Evolutionary conservation across 225 moss, liverwort and hornwort species (phyloP), one percentile per base, ranked within the genome.

Genomic region (Pleurozium schreberi): DNA sequence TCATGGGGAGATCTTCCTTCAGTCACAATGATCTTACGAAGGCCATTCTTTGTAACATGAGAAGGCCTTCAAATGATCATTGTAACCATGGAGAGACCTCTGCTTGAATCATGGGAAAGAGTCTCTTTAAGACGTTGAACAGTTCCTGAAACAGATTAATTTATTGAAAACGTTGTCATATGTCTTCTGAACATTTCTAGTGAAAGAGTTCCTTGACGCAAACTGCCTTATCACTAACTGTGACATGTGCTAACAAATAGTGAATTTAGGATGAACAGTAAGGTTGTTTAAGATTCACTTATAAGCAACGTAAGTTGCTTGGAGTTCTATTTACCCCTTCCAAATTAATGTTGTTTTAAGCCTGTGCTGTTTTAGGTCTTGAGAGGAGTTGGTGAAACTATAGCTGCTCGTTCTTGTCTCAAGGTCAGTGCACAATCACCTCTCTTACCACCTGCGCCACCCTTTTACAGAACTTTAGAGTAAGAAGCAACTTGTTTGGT

Each of bases 311-410:
- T 60, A 84, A 81, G 53, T 34, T 60, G 25, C 59, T 81, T 81
- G 75, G 28, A 59, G 55, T 62, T 88, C 27, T n/a, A 33, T 45
- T 22, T 8, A 42, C 74, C 36, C 63, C 19, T 68, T 84, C 27
- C 53, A 75, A 52, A 81, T 63, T 93, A 53, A 88, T 58, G 63
- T 78, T 71, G 71, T 89, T 83, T 47, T 63, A 79, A 85, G 68
- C 61, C 83, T 89, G 50, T 90, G 88, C 71, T 92, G 53, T 65
- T 62, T 82, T 75, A 99, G 99, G 96, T 99, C 45, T 91, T 99
- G 84, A 88, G 95, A 84, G 99, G 97, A 88, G 97, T 99, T 88
- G 99, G 99, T 67, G 99, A 99, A 94, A 93, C 94, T 71, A 94
- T 99, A 89, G 95, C 96, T 89, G 92, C 89, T 63, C 95, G 95